These are phyloP conservation scores for Hypoxylon trugodes DNA, from an alignment of 495 filamentous ascomycete species.

Conservation along the genomic window DNA sequence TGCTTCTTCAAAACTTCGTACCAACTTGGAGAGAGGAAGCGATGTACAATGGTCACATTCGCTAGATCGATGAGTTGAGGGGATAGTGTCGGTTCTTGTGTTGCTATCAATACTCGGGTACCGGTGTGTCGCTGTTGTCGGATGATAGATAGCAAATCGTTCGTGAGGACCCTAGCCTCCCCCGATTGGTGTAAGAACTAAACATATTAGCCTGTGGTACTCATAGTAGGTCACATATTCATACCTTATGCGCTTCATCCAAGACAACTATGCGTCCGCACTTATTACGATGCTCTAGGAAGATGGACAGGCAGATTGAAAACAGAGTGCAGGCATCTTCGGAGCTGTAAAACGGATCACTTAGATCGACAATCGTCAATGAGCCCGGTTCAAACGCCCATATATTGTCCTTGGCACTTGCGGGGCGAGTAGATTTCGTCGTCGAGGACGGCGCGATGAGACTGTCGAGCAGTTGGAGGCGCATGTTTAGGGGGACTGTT, in stretches of 20 bases:
- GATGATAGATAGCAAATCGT: constrained; percentile 62
- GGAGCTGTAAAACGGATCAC: constrained; percentile 65
- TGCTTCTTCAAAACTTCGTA: constrained; percentile 57
- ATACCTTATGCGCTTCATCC: constrained; percentile 49
- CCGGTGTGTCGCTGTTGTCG: constrained; percentile 66
- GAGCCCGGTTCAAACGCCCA: constrained; percentile 49
- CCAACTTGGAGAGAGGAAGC: constrained; percentile 68
- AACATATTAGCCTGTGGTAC: not conserved
- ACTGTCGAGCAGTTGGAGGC: constrained; percentile 53
- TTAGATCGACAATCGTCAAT: constrained; percentile 70
- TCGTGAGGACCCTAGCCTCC: constrained; percentile 58
- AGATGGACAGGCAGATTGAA: constrained; percentile 61
- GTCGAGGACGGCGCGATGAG: constrained; percentile 41
- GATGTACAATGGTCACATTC: constrained; percentile 67
- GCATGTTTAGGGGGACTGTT: constrained; percentile 47
- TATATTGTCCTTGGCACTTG: not conserved
- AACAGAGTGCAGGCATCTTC: constrained; percentile 66
- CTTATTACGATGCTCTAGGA: constrained; percentile 50
- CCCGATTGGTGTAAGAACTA: constrained; percentile 59
- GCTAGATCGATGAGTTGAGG: constrained; percentile 63
- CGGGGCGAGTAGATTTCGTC: constrained; percentile 11
- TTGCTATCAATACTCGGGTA: constrained; percentile 65
- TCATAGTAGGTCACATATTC: not conserved
- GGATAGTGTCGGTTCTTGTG: constrained; percentile 71
- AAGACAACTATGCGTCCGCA: constrained; percentile 56